Conservation (phyloP, 1,284 basidiomycete species). For the Leccinum olivaceoglutinosum region DNA sequence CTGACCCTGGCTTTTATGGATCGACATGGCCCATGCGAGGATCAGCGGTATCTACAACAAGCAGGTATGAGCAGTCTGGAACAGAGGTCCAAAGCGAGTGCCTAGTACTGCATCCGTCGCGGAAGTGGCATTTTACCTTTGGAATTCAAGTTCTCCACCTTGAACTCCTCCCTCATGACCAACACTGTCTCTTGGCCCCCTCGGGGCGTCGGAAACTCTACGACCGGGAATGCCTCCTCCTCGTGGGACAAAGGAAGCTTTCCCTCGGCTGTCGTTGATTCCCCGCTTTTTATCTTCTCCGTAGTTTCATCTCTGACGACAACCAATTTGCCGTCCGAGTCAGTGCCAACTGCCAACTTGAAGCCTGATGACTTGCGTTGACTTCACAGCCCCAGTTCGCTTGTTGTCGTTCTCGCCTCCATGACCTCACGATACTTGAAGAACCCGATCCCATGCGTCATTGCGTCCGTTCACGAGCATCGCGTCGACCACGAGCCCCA, state of each 20-base stretch:
- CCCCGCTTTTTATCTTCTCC: slow-evolving; percentile 14
- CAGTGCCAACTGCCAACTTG: no score
- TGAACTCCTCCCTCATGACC: slow-evolving; percentile 60
- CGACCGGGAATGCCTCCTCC: slow-evolving; percentile 48
- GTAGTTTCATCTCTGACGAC: no score
- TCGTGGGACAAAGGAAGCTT: slow-evolving; percentile 14
- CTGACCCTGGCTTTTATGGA: slow-evolving; percentile 79
- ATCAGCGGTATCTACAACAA: slow-evolving; percentile 49
- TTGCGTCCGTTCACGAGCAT: slow-evolving; percentile 58
- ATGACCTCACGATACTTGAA: slow-evolving; percentile 24
- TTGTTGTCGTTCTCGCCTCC: slow-evolving; percentile 18
- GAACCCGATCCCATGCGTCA: slow-evolving; percentile 65
- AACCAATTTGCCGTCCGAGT: no score
- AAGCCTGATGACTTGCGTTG: slow-evolving; percentile 19
- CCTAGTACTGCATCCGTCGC: slow-evolving; percentile 40
- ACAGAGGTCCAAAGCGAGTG: neutral
- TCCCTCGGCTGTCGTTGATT: neutral
- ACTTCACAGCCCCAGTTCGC: slow-evolving; percentile 10
- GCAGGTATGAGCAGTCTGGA: no score
- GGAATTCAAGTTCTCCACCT: slow-evolving; percentile 49
- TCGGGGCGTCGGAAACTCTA: slow-evolving; percentile 49
- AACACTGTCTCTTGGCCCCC: slow-evolving; percentile 41
- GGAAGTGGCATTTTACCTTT: slow-evolving; percentile 60
- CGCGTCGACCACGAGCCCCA: slow-evolving; percentile 36
- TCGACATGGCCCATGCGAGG: slow-evolving; percentile 74